phyloP scores from a whole-genome alignment of 768 basidiomycete genomes.

The Stropharia rugosoannulata region DNA sequence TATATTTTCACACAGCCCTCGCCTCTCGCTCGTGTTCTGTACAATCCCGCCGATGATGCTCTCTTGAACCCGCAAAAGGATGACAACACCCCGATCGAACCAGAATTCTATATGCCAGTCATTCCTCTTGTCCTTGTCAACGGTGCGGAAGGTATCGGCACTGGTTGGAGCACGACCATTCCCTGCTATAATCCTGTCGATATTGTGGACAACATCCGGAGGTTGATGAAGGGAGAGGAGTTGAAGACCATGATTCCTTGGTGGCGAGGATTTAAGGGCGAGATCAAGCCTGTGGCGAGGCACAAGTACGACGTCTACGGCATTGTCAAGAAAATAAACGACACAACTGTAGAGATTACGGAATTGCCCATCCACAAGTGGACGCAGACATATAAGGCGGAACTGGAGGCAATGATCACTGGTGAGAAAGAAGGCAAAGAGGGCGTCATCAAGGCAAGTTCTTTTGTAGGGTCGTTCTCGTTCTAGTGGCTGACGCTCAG shows the following conservation, averaged over 20 bases:
- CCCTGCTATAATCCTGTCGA: slow-evolving; percentile 93
- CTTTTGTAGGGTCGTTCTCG: neutral
- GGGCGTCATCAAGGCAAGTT: slow-evolving; percentile 71
- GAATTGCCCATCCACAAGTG: slow-evolving; percentile 95
- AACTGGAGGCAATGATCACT: slow-evolving; percentile 81
- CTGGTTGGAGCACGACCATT: slow-evolving; percentile 94
- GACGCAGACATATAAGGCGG: slow-evolving; percentile 92
- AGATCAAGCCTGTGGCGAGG: slow-evolving; percentile 77
- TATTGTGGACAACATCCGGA: slow-evolving; percentile 83
- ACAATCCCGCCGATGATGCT: slow-evolving; percentile 82
- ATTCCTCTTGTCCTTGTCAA: slow-evolving; percentile 89
- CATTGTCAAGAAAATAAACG: slow-evolving; percentile 69
- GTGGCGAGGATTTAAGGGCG: slow-evolving; percentile 95
- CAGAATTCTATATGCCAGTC: slow-evolving; percentile 91
- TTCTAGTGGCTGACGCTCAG: neutral
- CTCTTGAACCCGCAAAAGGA: slow-evolving; percentile 85
- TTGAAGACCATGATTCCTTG: slow-evolving; percentile 88
- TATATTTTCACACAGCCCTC: slow-evolving; percentile 90
- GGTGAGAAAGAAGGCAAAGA: slow-evolving; percentile 53
- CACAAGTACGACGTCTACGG: slow-evolving; percentile 87
- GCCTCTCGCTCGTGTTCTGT: slow-evolving; percentile 71
- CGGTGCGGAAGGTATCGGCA: slow-evolving; percentile 97
- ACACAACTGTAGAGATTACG: slow-evolving; percentile 91
- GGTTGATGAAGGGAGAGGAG: slow-evolving; percentile 85
- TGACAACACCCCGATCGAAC: slow-evolving; percentile 85